Percentiles rank a stretch among this genome's conserved stretches.
Evolutionary conservation across 495 filamentous ascomycete species (phyloP).

Genomic region (Annulohypoxylon nitens): DNA sequence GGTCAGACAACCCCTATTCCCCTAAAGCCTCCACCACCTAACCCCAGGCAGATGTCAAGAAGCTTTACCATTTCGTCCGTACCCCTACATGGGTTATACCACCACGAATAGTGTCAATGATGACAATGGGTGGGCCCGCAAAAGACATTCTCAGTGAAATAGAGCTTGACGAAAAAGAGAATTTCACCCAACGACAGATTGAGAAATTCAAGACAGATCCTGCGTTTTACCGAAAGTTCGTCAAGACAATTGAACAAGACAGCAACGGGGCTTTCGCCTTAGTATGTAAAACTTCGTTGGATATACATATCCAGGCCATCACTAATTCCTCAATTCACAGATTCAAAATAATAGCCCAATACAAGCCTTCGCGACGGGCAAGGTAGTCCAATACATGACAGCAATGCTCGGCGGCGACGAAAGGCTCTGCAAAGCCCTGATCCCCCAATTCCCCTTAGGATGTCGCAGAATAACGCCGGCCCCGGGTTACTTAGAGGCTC

Average conservation of each 20-base stretch:
- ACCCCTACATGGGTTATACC: slow-evolving; percentile 77
- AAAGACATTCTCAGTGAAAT: slow-evolving; percentile 45
- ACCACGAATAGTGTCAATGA: slow-evolving; percentile 61
- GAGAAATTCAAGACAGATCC: slow-evolving; percentile 59
- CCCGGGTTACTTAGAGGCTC: slow-evolving; percentile 73
- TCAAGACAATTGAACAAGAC: slow-evolving; percentile 48
- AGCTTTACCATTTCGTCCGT: slow-evolving; percentile 64
- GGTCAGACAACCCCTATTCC: slow-evolving; percentile 59
- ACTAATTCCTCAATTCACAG: slow-evolving; percentile 46
- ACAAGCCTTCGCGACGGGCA: slow-evolving; percentile 43
- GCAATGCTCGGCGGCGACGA: slow-evolving; percentile 47
- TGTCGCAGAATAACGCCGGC: slow-evolving; percentile 78
- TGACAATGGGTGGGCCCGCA: slow-evolving; percentile 55
- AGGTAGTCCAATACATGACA: slow-evolving; percentile 50
- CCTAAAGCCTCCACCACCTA: slow-evolving; percentile 49
- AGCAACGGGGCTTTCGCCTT: slow-evolving; percentile 47
- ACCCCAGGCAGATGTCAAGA: slow-evolving; percentile 55
- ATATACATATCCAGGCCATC: background rate
- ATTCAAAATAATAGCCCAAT: slow-evolving; percentile 54
- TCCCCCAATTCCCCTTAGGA: slow-evolving; percentile 74
- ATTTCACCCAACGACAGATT: slow-evolving; percentile 58
- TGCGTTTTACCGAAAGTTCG: slow-evolving; percentile 46
- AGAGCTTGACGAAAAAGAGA: slow-evolving; percentile 52
- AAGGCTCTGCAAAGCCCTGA: slow-evolving; percentile 63
- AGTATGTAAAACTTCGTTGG: slow-evolving; percentile 29